phyloP scores from a whole-genome alignment of 148 eudicot genomes.

The Limonium bicolor region DNA sequence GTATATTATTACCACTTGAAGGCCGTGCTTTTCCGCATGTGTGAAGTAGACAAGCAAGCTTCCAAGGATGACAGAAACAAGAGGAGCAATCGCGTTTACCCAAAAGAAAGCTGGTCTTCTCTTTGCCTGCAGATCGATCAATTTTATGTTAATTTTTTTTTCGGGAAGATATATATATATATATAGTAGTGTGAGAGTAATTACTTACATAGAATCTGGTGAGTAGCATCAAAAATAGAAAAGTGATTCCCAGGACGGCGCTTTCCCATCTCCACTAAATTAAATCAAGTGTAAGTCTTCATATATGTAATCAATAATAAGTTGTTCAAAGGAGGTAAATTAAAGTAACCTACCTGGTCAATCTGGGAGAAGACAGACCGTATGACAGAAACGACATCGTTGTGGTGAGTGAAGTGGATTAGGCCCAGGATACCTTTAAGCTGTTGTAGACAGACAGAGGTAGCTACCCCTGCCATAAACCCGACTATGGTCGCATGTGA shows the following conservation, averaged over 20 bases:
- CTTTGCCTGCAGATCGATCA: conserved; percentile 30
- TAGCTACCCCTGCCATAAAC: conserved; percentile 95
- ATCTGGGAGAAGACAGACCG: conserved; percentile 46
- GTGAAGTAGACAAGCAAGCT: conserved; percentile 14
- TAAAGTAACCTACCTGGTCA: conserved; percentile 40
- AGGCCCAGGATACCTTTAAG: conserved; percentile 88
- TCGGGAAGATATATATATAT: no score
- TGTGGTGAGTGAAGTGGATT: conserved; percentile 69
- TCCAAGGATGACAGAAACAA: conserved; percentile 28
- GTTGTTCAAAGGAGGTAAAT: not conserved
- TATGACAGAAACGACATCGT: conserved; percentile 76
- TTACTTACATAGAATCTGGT: conserved; percentile 53
- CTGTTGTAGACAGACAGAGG: conserved; percentile 82
- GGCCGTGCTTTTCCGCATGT: not conserved
- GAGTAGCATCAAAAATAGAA: conserved; percentile 47
- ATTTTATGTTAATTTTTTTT: not conserved
- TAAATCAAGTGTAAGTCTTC: not conserved
- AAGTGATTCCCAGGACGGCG: conserved; percentile 58
- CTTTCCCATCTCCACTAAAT: conserved; percentile 91
- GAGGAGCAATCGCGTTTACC: conserved; percentile 76
- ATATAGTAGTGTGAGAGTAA: not conserved
- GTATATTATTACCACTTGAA: not conserved
- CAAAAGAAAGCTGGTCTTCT: conserved; percentile 61
- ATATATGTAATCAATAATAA: not conserved
- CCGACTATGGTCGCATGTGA: conserved; percentile 90